Conservation (phyloP, 2,329 filamentous ascomycete species). For the Aspergillus quadrilineatus region DNA sequence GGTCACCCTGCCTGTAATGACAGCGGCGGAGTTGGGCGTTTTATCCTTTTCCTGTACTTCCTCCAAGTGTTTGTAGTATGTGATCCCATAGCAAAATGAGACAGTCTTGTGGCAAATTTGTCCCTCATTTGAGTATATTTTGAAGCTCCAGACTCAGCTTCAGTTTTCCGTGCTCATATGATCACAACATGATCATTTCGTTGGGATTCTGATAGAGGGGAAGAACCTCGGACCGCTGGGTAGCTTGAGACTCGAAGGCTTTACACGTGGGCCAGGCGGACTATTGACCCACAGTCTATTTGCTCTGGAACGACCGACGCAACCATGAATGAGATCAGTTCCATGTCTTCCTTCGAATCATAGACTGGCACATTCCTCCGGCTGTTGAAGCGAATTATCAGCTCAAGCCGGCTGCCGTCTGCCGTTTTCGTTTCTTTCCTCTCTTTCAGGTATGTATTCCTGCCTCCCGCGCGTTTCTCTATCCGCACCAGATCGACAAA, state of each 20-base stretch:
- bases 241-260: neutral
- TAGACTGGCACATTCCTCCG: neutral
- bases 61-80: constrained; percentile 9
- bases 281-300: constrained; percentile 1
- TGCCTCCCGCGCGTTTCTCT: constrained; percentile 5
- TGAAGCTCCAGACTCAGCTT: neutral
- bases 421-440: neutral
- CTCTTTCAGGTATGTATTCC: constrained; percentile 5
- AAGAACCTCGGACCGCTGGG: constrained; percentile 10
- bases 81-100: constrained; percentile 1
- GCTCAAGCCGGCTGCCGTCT: neutral
- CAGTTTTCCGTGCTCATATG: neutral
- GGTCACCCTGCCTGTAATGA: constrained; percentile 10
- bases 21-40: constrained; percentile 24
- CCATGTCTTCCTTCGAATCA: neutral
- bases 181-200: neutral
- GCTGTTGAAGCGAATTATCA: neutral
- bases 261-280: constrained; percentile 20
- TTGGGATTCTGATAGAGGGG: neutral
- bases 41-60: constrained; percentile 5
- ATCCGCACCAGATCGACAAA: constrained; percentile 8
- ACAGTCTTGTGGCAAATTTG: neutral
- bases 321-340: constrained; percentile 4
- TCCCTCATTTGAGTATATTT: neutral
- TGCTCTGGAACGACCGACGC: constrained; percentile 14